Conservation (phyloP, 208 protist genomes). For the Leishmania tarentolae region DNA sequence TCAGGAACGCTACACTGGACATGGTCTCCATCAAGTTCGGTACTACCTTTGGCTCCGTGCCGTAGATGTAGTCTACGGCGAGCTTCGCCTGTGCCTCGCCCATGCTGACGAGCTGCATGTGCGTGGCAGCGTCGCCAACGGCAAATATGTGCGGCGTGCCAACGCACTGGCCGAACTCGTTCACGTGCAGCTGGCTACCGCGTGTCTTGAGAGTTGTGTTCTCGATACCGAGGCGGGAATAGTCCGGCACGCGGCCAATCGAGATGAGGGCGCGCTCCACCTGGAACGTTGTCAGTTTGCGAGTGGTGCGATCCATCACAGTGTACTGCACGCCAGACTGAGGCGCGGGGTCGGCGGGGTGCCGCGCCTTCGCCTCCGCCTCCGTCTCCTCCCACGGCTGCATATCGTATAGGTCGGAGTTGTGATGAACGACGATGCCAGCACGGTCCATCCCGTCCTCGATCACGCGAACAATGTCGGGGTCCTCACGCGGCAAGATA, state of each 20-base stretch:
- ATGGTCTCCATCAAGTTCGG: conserved; percentile 36
- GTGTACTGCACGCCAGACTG: conserved; percentile 76
- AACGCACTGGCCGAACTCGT: conserved; percentile 54
- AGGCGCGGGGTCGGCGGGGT: conserved; percentile 19
- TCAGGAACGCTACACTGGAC: conserved; percentile 59
- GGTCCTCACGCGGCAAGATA: conserved; percentile 75
- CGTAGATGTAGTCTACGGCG: conserved; percentile 77
- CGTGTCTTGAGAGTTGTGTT: conserved; percentile 48
- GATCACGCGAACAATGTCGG: conserved; percentile 56
- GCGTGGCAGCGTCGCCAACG: conserved; percentile 62
- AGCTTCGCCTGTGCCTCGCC: conserved; percentile 61
- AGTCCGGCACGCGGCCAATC: conserved; percentile 67
- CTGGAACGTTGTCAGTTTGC: conserved; percentile 57
- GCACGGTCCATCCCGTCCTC: conserved; percentile 40
- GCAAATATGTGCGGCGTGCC: conserved; percentile 58
- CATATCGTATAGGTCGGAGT: conserved; percentile 75
- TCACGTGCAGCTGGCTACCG: conserved; percentile 48
- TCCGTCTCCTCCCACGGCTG: conserved; percentile 59
- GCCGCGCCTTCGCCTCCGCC: conserved; percentile 20
- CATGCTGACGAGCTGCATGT: conserved; percentile 60
- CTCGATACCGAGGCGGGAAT: conserved; percentile 59
- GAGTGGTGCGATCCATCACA: conserved; percentile 59
- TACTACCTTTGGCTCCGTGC: conserved; percentile 18
- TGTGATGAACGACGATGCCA: conserved; percentile 73
- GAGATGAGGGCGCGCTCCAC: conserved; percentile 76